Conservation (phyloP, 768 basidiomycete genomes). For the Bullera alba region DNA sequence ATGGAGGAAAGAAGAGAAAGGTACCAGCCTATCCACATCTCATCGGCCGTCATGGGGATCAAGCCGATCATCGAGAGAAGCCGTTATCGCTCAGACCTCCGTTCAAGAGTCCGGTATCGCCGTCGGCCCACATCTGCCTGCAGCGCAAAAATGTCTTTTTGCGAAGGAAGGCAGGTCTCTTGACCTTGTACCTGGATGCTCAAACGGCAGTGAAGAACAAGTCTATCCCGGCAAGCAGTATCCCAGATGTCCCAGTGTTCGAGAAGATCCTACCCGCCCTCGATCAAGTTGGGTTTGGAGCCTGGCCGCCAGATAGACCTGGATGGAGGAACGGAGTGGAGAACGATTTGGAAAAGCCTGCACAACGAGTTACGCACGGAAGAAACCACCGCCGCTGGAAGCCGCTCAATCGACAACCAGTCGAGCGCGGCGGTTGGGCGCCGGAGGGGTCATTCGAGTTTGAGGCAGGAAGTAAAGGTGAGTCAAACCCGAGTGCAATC, state of each 20-base stretch:
- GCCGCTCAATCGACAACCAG: too few species aligned
- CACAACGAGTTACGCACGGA: too few species aligned
- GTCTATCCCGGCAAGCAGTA: slow-evolving; percentile 1
- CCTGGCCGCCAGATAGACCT: slow-evolving; percentile 31
- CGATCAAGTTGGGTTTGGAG: slow-evolving; percentile 24
- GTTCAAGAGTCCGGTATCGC: not conserved
- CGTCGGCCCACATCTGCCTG: slow-evolving; percentile 1
- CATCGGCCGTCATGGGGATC: not conserved
- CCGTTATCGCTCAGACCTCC: not conserved
- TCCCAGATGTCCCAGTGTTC: slow-evolving; percentile 28
- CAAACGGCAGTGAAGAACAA: slow-evolving; percentile 10
- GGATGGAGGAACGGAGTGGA: slow-evolving; percentile 20
- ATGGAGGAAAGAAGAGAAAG: slow-evolving; percentile 21
- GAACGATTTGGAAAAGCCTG: slow-evolving; percentile 4
- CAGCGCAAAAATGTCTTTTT: slow-evolving; percentile 21
- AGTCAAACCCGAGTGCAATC: not conserved
- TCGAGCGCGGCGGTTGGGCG: slow-evolving; percentile 34
- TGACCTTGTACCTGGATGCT: slow-evolving; percentile 31
- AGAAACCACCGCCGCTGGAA: too few species aligned
- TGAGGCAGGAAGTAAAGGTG: slow-evolving; percentile 26
- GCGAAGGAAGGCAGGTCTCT: slow-evolving; percentile 26
- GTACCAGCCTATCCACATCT: slow-evolving; percentile 9
- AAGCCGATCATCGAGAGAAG: not conserved
- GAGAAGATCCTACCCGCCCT: slow-evolving; percentile 34
- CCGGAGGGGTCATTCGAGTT: slow-evolving; percentile 44